Base-by-base conservation (phyloP, 1,284 basidiomycete genomes). In the Pseudozyma sp. region DNA sequence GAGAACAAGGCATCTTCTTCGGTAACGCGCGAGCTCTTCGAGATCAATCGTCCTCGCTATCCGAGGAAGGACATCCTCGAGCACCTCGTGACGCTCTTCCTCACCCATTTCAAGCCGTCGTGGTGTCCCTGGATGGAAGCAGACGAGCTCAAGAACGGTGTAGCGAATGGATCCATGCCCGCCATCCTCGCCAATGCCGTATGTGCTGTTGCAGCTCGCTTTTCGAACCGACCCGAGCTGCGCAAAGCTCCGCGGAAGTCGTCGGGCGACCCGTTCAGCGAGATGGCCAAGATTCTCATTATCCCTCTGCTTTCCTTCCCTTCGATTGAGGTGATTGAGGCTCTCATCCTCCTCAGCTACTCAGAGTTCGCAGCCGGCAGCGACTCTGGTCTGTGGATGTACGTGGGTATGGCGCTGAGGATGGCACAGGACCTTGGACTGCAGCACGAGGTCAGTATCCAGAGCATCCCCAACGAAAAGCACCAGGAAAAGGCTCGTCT, bases 301-400 rank as follows among this genome's bases (percentile, higher is more conserved):
- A 73, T 80, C n/a, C 78, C 78, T 24, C 72, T 80, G 43, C 74
- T 80, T 24, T 76, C 73, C 14, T 80, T 78, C 39, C 78, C 78
- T 2, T 77, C 74, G 13, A 68, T 80, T 45, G 78, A 80, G 40
- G 78, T 80, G 30, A 75, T 80, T 35, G 76, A 80, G 35, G 68
- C 71, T n/a, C 67, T 80, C 19, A 66, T 78, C 40, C 19, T 80
- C 46, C 61, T 80, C 40, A 76, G 73, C 56, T 78, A 78, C 33
- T 62, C 78, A 31, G 78, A 80, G 44, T 80, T 80, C 34, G 78
- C 72, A 5, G 76, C 78, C 2, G 78, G 78, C 11, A 70, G 74
- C 53, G 78, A 80, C 34, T 71, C 76, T 4, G 78, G 78, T 6
- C 56, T 80, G 7, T 80, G 78, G 78, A 80, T 80, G 78, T 80